phyloP scores from a whole-genome alignment of 495 filamentous ascomycete genomes.

The Cladorrhinum samala region DNA sequence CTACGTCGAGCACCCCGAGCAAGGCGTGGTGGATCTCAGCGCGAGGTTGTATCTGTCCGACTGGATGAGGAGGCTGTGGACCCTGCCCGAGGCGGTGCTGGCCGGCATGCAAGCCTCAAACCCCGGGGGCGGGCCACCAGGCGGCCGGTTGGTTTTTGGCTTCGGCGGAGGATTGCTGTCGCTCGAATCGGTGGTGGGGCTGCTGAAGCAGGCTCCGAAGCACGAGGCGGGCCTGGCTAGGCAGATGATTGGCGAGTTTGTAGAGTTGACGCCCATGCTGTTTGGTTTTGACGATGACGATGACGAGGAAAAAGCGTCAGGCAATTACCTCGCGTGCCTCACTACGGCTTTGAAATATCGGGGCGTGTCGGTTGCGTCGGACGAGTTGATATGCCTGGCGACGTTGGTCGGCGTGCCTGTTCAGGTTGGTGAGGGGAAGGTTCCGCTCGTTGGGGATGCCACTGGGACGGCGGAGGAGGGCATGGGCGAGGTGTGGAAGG shows the following conservation, averaged over 20 bases:
- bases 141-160: conserved; percentile 2
- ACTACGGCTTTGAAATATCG: conserved; percentile 10
- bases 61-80: conserved; percentile 23
- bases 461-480: background rate
- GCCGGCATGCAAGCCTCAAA: conserved; percentile 10
- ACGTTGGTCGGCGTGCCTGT: conserved; percentile 9
- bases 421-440: background rate
- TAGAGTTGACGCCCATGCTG: background rate
- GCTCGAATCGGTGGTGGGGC: background rate
- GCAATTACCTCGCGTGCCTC: background rate
- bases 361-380: conserved; percentile 9
- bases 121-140: background rate
- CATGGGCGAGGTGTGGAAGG: conserved; percentile 9
- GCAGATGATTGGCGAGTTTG: conserved; percentile 3
- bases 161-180: background rate
- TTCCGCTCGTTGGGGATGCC: background rate
- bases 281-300: background rate
- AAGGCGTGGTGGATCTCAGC: conserved; percentile 5
- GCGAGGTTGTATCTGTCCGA: conserved; percentile 6
- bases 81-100: conserved; percentile 19
- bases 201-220: background rate
- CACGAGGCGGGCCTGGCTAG: background rate
- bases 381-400: conserved; percentile 19
- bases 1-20: background rate
- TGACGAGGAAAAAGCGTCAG: background rate